Percentiles rank a stretch among this genome's conserved stretches.
Evolutionary conservation across 768 basidiomycete species (phyloP).

Genomic region (Termitomyces sp.): DNA sequence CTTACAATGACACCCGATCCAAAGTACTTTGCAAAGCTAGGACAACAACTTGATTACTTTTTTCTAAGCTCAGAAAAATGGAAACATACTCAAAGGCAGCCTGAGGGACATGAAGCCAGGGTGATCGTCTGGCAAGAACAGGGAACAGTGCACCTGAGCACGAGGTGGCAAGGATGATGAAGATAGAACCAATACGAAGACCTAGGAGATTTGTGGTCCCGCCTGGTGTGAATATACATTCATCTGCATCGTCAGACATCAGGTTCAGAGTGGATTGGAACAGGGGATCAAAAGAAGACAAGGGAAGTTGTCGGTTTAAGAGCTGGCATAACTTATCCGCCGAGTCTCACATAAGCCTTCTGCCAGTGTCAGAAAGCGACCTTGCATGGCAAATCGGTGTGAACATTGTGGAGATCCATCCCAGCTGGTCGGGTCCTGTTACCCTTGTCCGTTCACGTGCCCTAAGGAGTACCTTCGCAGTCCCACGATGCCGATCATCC

Average conservation of each 20-base stretch:
- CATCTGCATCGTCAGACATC: conserved; percentile 18
- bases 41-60: not conserved
- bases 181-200: conserved; percentile 68
- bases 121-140: conserved; percentile 49
- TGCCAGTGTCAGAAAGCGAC: not conserved
- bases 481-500: not conserved
- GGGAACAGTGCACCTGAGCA: conserved; percentile 65
- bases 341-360: not conserved
- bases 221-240: conserved; percentile 50
- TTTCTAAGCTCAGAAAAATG: not conserved
- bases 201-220: conserved; percentile 41
- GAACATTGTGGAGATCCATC: not conserved
- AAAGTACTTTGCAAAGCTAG: conserved; percentile 83
- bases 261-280: not conserved
- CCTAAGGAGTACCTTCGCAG: conserved; percentile 1
- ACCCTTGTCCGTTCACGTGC: not conserved
- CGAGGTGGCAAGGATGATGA: conserved; percentile 65
- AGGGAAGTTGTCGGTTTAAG: not conserved
- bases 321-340: not conserved
- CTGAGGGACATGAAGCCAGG: conserved; percentile 51
- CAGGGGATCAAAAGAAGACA: not conserved
- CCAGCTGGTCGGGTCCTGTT: not conserved
- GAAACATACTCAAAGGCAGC: conserved; percentile 61
- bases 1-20: conserved; percentile 85
- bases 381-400: not conserved